phyloP scores from a whole-genome alignment of 352 stramenopile genomes.

The Globisporangium paddicum region DNA sequence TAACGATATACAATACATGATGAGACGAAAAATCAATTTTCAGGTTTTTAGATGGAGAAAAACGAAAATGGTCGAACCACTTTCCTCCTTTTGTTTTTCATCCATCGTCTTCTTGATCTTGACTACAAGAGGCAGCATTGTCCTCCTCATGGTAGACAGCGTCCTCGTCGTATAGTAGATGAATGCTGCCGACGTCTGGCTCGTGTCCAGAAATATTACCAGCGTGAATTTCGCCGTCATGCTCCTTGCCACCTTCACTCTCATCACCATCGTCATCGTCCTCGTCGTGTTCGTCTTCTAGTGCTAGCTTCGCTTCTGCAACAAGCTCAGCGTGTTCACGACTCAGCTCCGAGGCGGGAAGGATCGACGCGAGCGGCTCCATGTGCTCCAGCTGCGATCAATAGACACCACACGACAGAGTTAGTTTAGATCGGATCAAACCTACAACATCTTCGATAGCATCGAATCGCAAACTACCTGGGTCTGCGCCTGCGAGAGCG shows the following conservation, averaged over 20 bases:
- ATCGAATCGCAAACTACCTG: too few relatives aligned
- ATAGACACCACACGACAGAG: background rate
- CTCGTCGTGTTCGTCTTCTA: background rate
- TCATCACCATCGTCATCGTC: conserved; percentile 1
- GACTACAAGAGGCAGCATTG: background rate
- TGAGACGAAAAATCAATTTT: background rate
- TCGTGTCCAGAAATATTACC: background rate
- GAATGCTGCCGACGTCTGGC: background rate
- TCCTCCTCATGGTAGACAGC: background rate
- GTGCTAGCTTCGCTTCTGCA: background rate
- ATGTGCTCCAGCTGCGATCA: conserved; percentile 39
- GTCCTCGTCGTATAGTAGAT: background rate
- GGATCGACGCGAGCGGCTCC: conserved; percentile 38
- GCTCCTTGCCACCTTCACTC: background rate
- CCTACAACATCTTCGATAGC: too few relatives aligned
- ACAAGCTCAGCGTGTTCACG: background rate
- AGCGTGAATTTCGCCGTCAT: conserved; percentile 4
- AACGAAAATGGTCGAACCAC: background rate
- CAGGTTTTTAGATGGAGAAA: background rate
- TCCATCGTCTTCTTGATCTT: background rate
- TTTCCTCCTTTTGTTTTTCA: background rate
- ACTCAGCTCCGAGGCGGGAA: conserved; percentile 14
- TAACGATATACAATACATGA: too few relatives aligned
- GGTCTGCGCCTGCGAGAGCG: conserved; percentile 50
- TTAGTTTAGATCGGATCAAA: background rate